A percentile compares a stretch with the other conserved stretches of the same genome.
Evolutionary conservation across 805 yeast species (phyloP).

Genomic region (Starmerella potacharoeniae): DNA sequence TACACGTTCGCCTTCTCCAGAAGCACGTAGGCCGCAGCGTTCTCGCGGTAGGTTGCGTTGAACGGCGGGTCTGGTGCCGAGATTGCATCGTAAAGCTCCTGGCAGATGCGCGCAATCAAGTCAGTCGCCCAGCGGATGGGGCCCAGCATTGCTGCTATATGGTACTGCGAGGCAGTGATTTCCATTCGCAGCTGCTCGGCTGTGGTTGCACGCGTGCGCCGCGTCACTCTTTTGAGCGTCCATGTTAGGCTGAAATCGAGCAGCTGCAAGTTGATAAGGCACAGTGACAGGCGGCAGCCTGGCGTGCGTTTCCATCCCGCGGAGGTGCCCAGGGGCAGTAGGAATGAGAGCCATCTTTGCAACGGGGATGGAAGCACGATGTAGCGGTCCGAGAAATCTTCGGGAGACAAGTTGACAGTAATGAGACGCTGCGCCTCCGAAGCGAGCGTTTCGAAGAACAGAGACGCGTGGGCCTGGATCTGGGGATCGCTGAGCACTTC

Average conservation of each 20-base stretch:
- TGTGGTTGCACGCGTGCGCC: slow-evolving; percentile 12
- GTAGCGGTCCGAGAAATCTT: slow-evolving; percentile 62
- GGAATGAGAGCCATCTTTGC: slow-evolving; percentile 60
- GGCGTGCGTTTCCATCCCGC: slow-evolving; percentile 37
- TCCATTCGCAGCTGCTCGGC: slow-evolving; percentile 36
- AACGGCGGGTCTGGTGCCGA: slow-evolving; percentile 8
- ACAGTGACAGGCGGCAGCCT: slow-evolving; percentile 44
- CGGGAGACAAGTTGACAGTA: slow-evolving; percentile 57
- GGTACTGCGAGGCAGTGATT: slow-evolving; percentile 23
- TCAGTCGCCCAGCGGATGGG: slow-evolving; percentile 79
- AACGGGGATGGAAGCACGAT: slow-evolving; percentile 60
- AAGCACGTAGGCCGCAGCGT: background rate
- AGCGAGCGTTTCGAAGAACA: slow-evolving; percentile 36
- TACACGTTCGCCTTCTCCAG: slow-evolving; percentile 21
- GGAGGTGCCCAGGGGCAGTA: slow-evolving; percentile 49
- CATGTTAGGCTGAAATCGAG: slow-evolving; percentile 64
- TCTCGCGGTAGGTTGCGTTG: background rate
- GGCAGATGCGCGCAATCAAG: slow-evolving; percentile 56
- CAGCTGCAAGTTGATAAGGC: slow-evolving; percentile 55
- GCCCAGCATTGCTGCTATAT: slow-evolving; percentile 41
- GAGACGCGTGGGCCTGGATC: slow-evolving; percentile 23
- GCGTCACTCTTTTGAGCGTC: slow-evolving; percentile 38
- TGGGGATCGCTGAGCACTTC: slow-evolving; percentile 32
- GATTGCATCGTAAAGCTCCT: slow-evolving; percentile 40
- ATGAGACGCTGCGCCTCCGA: slow-evolving; percentile 67